Percentiles rank a stretch among this genome's conserved stretches.
Conservation (phyloP, 1,139 yeast genomes). For the Suhomyces taliae region DNA sequence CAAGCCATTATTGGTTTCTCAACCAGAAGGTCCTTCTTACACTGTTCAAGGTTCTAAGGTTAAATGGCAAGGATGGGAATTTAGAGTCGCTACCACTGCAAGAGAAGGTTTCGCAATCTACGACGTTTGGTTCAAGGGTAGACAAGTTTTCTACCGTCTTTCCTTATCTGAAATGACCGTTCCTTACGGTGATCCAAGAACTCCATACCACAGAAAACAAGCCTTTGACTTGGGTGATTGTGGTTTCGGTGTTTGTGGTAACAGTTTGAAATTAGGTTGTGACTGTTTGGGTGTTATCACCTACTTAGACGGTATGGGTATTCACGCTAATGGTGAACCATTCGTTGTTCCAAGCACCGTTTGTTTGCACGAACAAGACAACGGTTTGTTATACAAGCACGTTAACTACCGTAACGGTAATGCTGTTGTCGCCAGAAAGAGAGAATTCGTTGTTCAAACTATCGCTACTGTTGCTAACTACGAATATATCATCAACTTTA, state of each 20-base stretch:
- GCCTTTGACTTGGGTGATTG: constrained; percentile 92
- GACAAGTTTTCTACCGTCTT: constrained; percentile 76
- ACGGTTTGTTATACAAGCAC: constrained; percentile 80
- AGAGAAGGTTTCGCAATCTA: constrained; percentile 86
- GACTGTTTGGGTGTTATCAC: constrained; percentile 88
- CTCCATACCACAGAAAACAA: constrained; percentile 88
- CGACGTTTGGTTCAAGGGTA: constrained; percentile 77
- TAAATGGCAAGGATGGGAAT: constrained; percentile 89
- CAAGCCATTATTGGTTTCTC: constrained; percentile 73
- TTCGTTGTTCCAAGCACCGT: constrained; percentile 67
- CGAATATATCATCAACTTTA: constrained; percentile 77
- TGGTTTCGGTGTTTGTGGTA: constrained; percentile 83
- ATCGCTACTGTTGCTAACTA: constrained; percentile 90
- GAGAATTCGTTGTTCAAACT: constrained; percentile 82
- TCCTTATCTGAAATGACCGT: constrained; percentile 89
- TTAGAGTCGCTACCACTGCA: constrained; percentile 69
- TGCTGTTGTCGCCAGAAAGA: constrained; percentile 79
- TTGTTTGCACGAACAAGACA: constrained; percentile 89
- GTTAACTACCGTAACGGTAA: constrained; percentile 76
- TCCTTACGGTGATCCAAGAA: constrained; percentile 89
- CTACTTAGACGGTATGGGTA: constrained; percentile 68
- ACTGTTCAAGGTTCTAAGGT: constrained; percentile 62
- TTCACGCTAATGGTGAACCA: constrained; percentile 66
- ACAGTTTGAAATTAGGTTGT: constrained; percentile 75
- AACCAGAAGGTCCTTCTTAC: constrained; percentile 88